Percentiles rank a stretch among this genome's conserved stretches.
Conservation (phyloP, 169 alveolate species). For the Eimeria brunetti region DNA sequence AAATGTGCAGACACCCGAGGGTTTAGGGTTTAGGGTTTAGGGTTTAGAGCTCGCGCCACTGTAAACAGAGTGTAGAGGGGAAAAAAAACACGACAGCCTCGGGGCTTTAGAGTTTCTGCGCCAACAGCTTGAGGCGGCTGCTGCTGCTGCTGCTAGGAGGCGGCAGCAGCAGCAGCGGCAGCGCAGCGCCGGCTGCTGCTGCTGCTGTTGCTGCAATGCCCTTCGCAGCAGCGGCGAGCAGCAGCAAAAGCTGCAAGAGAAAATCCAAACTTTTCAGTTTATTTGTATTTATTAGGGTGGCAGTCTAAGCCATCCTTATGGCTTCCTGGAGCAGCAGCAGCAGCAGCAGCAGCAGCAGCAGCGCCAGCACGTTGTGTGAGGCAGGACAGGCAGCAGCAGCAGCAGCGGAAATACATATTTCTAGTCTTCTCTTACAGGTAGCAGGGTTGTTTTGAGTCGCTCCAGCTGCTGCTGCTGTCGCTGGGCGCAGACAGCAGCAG, state of each 20-base stretch:
- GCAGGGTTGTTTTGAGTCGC: background rate
- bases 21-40: conserved; percentile 19
- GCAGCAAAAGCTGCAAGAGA: conserved; percentile 20
- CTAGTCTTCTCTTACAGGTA: conserved; percentile 7
- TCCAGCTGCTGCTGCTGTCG: conserved; percentile 31
- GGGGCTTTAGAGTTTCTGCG: conserved; percentile 13
- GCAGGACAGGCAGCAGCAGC: conserved; percentile 48
- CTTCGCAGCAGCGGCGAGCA: conserved; percentile 45
- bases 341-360: conserved; percentile 48
- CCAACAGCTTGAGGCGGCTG: conserved; percentile 33
- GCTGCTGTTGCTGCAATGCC: conserved; percentile 42
- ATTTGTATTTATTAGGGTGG: conserved; percentile 26
- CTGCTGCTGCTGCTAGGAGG: conserved; percentile 68
- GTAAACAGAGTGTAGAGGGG: background rate
- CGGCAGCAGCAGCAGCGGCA: conserved; percentile 54
- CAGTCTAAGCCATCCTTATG: background rate
- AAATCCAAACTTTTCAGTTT: background rate
- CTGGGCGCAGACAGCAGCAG: conserved; percentile 38
- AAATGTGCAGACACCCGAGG: conserved; percentile 49
- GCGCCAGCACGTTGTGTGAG: background rate
- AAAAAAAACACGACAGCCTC: conserved; percentile 5
- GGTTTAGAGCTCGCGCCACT: background rate
- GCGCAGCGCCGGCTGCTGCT: conserved; percentile 8
- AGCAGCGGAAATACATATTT: conserved; percentile 3
- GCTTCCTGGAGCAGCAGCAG: conserved; percentile 14